These are phyloP conservation scores for Pinus albicaulis DNA, from an alignment of 75 land plant species.

Conservation along the genomic window DNA sequence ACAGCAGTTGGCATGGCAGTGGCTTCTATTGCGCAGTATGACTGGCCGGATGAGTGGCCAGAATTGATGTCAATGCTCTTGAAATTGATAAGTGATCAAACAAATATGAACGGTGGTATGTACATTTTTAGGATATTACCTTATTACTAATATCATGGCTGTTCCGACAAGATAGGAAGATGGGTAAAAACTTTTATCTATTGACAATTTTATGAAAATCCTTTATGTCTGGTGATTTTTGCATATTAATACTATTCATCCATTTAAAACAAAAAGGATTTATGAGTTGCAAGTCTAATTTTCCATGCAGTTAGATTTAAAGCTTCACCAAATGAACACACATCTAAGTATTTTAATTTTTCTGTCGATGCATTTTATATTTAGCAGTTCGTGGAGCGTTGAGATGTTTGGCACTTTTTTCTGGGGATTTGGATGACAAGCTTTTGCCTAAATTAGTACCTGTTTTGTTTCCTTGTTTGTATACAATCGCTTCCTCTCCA, in stretches of 20 bases:
- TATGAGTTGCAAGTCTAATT: background rate
- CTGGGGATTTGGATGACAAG: conserved; percentile 89
- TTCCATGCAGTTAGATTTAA: background rate
- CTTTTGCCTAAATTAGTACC: conserved; percentile 81
- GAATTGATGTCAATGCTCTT: conserved; percentile 74
- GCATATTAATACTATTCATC: background rate
- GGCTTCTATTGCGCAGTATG: conserved; percentile 83
- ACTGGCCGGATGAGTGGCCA: conserved; percentile 99
- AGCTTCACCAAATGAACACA: background rate
- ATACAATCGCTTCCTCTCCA: conserved; percentile 69
- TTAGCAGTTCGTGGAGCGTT: conserved; percentile 86
- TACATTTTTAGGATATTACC: background rate
- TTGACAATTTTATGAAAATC: background rate
- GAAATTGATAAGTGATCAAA: conserved; percentile 61
- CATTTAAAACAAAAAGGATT: background rate
- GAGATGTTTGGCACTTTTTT: conserved; percentile 82
- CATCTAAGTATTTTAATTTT: background rate
- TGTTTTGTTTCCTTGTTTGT: conserved; percentile 74
- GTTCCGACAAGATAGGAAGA: background rate
- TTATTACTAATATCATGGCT: background rate
- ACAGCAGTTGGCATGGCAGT: conserved; percentile 98
- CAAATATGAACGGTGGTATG: conserved; percentile 70
- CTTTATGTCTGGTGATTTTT: background rate
- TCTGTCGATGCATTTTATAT: background rate
- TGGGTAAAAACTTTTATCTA: background rate